Conservation (phyloP, 176 grass and related monocot species). For the Dactylis glomerata region DNA sequence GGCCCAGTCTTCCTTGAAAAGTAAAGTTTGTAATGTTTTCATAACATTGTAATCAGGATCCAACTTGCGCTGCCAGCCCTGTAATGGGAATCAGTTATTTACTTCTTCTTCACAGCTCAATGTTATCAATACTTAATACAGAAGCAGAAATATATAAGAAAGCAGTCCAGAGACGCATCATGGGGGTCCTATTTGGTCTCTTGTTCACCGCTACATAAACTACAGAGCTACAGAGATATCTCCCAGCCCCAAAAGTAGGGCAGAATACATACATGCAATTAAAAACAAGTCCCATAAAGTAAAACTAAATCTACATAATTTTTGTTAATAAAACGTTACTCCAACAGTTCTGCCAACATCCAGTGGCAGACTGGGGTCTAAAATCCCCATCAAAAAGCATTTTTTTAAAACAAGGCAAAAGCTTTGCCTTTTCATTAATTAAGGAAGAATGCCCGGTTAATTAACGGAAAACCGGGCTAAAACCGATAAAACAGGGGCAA, state of each 20-base stretch:
- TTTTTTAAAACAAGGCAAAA: not conserved
- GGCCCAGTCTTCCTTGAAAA: constrained; percentile 94
- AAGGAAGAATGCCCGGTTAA: too few relatives aligned
- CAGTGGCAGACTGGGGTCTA: not conserved
- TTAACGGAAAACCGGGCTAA: too few relatives aligned
- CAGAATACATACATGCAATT: not conserved
- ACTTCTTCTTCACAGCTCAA: not conserved
- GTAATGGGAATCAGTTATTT: not conserved
- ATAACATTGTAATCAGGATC: constrained; percentile 98
- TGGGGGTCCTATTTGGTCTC: not conserved
- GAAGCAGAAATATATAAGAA: not conserved
- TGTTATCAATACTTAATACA: not conserved
- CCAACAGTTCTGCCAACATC: not conserved
- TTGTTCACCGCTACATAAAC: not conserved
- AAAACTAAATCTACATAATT: not conserved
- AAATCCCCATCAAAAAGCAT: not conserved
- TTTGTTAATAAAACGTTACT: not conserved
- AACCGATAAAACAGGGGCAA: too few relatives aligned
- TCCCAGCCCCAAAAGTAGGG: not conserved
- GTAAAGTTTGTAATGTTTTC: constrained; percentile 76
- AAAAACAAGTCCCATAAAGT: not conserved
- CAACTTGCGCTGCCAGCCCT: constrained; percentile 98
- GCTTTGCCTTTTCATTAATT: too few relatives aligned
- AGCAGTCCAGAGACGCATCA: not conserved
- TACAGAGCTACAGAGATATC: not conserved